Conservation (phyloP, 345 rosid genomes). For the Eucalyptus victrix region DNA sequence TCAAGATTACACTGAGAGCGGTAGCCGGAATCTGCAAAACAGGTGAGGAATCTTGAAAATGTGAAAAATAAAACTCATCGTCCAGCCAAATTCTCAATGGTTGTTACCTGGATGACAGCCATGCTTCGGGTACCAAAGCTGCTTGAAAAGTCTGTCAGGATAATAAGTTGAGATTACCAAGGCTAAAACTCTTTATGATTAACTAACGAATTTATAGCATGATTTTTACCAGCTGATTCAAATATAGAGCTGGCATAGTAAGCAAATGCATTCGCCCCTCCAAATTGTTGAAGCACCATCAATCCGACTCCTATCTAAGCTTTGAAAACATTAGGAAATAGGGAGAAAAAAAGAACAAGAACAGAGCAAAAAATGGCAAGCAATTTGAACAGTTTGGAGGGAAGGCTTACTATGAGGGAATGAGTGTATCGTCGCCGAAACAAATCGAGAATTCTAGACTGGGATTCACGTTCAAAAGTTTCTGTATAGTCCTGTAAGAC, state of each 20-base stretch:
- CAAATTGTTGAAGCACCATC: constrained; percentile 33
- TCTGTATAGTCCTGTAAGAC: constrained; percentile 17
- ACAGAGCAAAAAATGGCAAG: neutral
- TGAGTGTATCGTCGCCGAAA: constrained; percentile 24
- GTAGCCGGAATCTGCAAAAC: constrained; percentile 3
- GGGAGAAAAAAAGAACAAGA: neutral
- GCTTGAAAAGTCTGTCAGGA: neutral
- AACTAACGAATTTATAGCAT: neutral
- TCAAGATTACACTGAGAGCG: neutral
- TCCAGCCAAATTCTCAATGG: neutral
- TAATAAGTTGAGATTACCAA: neutral
- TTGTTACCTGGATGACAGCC: neutral
- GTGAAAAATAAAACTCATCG: neutral
- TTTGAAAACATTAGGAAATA: neutral
- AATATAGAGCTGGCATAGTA: constrained; percentile 40
- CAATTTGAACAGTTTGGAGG: neutral
- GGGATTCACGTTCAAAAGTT: neutral
- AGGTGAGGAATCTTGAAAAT: neutral
- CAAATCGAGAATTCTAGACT: constrained; percentile 11
- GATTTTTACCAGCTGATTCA: constrained; percentile 24
- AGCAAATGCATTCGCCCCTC: constrained; percentile 21
- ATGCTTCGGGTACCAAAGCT: neutral
- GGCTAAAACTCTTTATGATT: neutral
- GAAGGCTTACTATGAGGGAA: constrained; percentile 15
- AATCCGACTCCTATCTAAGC: constrained; percentile 43